These are phyloP conservation scores for Viridothelium virens DNA, from an alignment of 495 filamentous ascomycete species.

Conservation along the genomic window DNA sequence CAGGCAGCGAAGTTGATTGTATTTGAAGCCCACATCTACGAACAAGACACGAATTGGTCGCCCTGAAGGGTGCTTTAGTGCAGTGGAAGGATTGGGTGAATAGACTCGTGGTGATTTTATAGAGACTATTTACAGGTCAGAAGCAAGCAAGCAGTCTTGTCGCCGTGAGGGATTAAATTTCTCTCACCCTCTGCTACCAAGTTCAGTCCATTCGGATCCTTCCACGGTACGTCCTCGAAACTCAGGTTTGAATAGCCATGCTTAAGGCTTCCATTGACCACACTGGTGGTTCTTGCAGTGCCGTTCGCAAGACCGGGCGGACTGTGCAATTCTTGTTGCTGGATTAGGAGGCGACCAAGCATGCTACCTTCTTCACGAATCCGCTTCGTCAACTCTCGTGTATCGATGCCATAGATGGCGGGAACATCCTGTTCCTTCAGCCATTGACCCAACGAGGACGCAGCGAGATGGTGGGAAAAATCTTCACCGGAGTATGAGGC, in stretches of 20 bases:
- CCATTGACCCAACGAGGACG: slow-evolving; percentile 85
- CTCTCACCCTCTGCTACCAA: slow-evolving; percentile 85
- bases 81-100: slow-evolving; percentile 54
- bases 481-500: slow-evolving; percentile 89
- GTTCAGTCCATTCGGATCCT: slow-evolving; percentile 85
- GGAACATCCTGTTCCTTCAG: slow-evolving; percentile 90
- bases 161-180: slow-evolving; percentile 18
- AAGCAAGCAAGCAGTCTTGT: slow-evolving; percentile 9
- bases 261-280: slow-evolving; percentile 30
- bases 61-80: slow-evolving; percentile 78
- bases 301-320: slow-evolving; percentile 13
- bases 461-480: slow-evolving; percentile 86
- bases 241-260: slow-evolving; percentile 57
- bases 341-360: slow-evolving; percentile 80
- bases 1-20: slow-evolving; percentile 91
- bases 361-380: slow-evolving; percentile 92
- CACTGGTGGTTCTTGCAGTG: slow-evolving; percentile 16
- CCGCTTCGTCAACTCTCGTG: slow-evolving; percentile 83
- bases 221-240: slow-evolving; percentile 67
- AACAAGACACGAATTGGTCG: slow-evolving; percentile 78
- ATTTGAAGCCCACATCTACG: slow-evolving; percentile 94
- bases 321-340: slow-evolving; percentile 35
- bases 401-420: slow-evolving; percentile 95
- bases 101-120: slow-evolving; percentile 74
- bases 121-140: slow-evolving; percentile 55